These are phyloP conservation scores for Amylostereum areolatum DNA, from an alignment of 1,284 basidiomycete genomes.

Conservation along the genomic window DNA sequence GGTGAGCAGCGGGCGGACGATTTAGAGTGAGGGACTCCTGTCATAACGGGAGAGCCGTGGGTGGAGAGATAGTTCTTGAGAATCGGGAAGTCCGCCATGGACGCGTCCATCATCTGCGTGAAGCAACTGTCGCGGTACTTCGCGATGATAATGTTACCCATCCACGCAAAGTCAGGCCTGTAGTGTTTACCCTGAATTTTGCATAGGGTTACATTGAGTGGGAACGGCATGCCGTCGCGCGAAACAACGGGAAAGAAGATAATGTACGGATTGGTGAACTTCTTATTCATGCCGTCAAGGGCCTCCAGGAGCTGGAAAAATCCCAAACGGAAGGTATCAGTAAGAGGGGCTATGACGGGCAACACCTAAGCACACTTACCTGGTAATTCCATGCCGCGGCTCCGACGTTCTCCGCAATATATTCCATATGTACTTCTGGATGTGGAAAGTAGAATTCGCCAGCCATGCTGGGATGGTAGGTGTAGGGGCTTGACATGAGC, in stretches of 20 bases:
- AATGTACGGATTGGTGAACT: constrained; percentile 72
- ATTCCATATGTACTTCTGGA: constrained; percentile 79
- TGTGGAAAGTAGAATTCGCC: constrained; percentile 50
- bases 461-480: constrained; percentile 39
- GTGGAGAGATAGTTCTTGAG: constrained; percentile 76
- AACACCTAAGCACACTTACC: constrained; percentile 33
- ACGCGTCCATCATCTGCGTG: constrained; percentile 60
- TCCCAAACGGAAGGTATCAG: neutral
- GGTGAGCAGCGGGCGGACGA: too few relatives aligned
- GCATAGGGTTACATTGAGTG: constrained; percentile 64
- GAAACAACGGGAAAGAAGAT: constrained; percentile 71
- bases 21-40: too few relatives aligned
- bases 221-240: constrained; percentile 73
- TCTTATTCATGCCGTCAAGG: constrained; percentile 71
- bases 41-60: too few relatives aligned
- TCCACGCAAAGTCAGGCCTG: constrained; percentile 61
- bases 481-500: constrained; percentile 64
- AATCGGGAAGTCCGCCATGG: constrained; percentile 76
- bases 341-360: constrained; percentile 5
- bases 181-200: constrained; percentile 63
- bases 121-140: constrained; percentile 69
- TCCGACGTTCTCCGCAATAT: constrained; percentile 66
- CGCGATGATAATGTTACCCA: constrained; percentile 70
- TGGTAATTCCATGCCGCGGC: constrained; percentile 66
- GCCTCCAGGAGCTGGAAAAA: constrained; percentile 57